Evolutionary conservation across 208 protist species (phyloP).

Genomic region (Angomonas ambiguus): DNA sequence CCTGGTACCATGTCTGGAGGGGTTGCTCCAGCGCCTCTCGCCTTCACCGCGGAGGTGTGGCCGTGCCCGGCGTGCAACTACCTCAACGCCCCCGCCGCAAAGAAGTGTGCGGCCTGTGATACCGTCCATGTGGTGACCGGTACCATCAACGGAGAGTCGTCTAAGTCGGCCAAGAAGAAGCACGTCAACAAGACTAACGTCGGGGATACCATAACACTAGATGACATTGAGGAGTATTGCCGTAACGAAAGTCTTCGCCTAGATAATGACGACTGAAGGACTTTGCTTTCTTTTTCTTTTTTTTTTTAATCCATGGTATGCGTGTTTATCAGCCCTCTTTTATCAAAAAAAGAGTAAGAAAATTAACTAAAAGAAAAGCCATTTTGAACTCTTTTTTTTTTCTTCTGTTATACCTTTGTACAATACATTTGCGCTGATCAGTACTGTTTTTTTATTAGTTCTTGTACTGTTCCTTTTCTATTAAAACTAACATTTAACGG

Average conservation of each 20-base stretch:
- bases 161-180: background rate
- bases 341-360: background rate
- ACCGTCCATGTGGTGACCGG: slow-evolving; percentile 23
- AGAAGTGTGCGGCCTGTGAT: slow-evolving; percentile 57
- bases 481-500: too few species aligned
- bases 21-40: slow-evolving; percentile 2
- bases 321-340: background rate
- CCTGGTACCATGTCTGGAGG: slow-evolving; percentile 13
- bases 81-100: slow-evolving; percentile 48
- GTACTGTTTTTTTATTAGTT: too few species aligned
- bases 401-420: background rate
- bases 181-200: background rate
- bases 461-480: too few species aligned
- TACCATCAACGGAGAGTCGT: background rate
- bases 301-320: slow-evolving; percentile 4
- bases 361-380: slow-evolving; percentile 1
- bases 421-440: background rate
- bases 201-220: background rate
- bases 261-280: background rate
- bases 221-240: background rate
- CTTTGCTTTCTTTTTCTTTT: slow-evolving; percentile 7
- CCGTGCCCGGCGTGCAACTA: slow-evolving; percentile 71
- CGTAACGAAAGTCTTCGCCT: background rate
- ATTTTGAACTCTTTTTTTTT: slow-evolving; percentile 5
- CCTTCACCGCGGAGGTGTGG: slow-evolving; percentile 53